Evolutionary conservation across 805 yeast genomes (phyloP), one percentile per base, ranked within the genome.

Genomic region (Ogataea populi-albae): DNA sequence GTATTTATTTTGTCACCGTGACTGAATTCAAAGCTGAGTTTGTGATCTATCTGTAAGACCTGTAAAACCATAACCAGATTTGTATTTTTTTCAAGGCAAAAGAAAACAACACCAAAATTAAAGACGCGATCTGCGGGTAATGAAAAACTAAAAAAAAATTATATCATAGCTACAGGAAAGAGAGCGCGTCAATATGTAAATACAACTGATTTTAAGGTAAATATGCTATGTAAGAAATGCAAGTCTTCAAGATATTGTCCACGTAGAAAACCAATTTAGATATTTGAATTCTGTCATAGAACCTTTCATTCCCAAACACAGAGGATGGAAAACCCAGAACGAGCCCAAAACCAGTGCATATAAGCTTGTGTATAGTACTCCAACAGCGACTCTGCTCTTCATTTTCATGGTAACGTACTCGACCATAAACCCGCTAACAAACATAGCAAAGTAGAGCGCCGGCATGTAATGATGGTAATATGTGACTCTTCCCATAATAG

Each of bases 401-500:
- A 31, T 46, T 34, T 52, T 57, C 18, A 38, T 40, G 15, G 72
- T 57, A 35, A 65, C 52, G 24, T 64, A 61, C 44, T 80, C 86
- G 27, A 78, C 55, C 37, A 71, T 61, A 55, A 75, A 79, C 4
- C 73, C 72, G 32, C 71, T 57, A 25, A 76, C 74, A 36, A 78
- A 59, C 61, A 81, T 65, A 34, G 87, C 86, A 59, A 85, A 85
- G 62, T 85, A 85, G 46, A 85, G 66, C 0, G 93, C 89, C 31
- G 95, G 95, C 54, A 83, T 67, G 59, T 85, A 85, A 64, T 85
- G 95, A 59, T 85, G 95, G 29, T 82, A 86, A 52, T 85, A 85
- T 0, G 91, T 82, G 47, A 85, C 93, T 69, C 95, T 75, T 11
- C 87, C 82, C 95, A 85, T 85, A 33, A 85, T 66, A 21, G 77